Evolutionary conservation across 768 basidiomycete species (phyloP).

Genomic region (Scleroderma bovista): DNA sequence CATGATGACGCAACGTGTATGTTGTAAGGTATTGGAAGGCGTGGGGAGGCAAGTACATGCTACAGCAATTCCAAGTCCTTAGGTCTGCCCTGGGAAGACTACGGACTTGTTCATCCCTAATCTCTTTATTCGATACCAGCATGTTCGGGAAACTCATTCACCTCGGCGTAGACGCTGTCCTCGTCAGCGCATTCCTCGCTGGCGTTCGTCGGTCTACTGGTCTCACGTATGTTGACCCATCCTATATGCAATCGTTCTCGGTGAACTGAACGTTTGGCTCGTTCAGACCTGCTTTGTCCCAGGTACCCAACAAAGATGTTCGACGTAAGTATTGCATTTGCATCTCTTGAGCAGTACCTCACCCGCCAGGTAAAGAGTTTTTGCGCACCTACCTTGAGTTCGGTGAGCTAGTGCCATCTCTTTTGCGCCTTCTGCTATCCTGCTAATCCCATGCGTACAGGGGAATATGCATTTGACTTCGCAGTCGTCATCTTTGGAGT

Average conservation of each 20-base stretch:
- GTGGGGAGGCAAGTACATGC: too few species aligned
- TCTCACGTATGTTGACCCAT: constrained; percentile 57
- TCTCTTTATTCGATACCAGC: background rate
- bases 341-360: too few species aligned
- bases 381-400: constrained; percentile 75
- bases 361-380: constrained; percentile 49
- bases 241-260: too few species aligned
- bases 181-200: constrained; percentile 77
- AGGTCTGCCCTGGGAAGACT: too few species aligned
- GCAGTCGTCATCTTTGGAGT: constrained; percentile 82
- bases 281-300: constrained; percentile 61
- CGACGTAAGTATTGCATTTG: constrained; percentile 55
- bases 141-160: constrained; percentile 44
- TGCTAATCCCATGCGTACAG: constrained; percentile 31
- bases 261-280: constrained; percentile 1
- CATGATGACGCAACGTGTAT: too few species aligned
- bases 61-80: too few species aligned
- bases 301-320: constrained; percentile 84
- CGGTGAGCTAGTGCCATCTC: constrained; percentile 34
- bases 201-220: constrained; percentile 83
- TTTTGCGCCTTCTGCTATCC: background rate
- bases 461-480: constrained; percentile 85
- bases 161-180: constrained; percentile 69
- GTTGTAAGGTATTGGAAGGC: too few species aligned
- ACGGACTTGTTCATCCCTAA: too few species aligned